Conservation (phyloP, 2,329 filamentous ascomycete genomes). For the Paraconiothyrium sp. region DNA sequence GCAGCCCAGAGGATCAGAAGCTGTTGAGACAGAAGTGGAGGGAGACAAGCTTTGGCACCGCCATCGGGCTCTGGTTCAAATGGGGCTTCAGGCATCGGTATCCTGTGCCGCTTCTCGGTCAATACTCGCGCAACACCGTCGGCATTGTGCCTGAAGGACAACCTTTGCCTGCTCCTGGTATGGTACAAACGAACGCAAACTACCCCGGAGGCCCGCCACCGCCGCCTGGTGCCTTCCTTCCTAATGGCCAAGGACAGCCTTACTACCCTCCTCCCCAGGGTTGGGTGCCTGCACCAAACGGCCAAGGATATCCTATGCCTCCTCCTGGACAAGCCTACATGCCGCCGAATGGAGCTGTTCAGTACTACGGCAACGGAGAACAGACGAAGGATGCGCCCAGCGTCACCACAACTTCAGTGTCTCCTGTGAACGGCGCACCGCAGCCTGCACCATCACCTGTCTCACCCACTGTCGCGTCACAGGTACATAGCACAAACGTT, state of each 20-base stretch:
- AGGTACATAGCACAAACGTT: background rate
- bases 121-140: conserved; percentile 39
- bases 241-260: conserved; percentile 23
- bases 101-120: conserved; percentile 41
- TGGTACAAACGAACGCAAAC: conserved; percentile 31
- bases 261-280: conserved; percentile 33
- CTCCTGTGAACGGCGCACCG: conserved; percentile 11
- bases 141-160: conserved; percentile 41
- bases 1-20: conserved; percentile 42
- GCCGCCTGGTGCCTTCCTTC: conserved; percentile 20
- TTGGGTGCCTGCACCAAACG: conserved; percentile 22
- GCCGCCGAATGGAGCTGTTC: conserved; percentile 11
- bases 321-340: conserved; percentile 17
- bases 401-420: conserved; percentile 15
- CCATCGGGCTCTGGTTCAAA: conserved; percentile 45
- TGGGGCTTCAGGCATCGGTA: conserved; percentile 44
- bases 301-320: conserved; percentile 17
- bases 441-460: conserved; percentile 11
- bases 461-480: background rate
- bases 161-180: conserved; percentile 29
- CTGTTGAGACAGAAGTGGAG: conserved; percentile 43
- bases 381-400: conserved; percentile 47
- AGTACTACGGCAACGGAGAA: conserved; percentile 47
- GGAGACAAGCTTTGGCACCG: conserved; percentile 34
- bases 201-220: conserved; percentile 15